Evolutionary conservation across 208 protist species (phyloP), one percentile per base, ranked within the genome.

Genomic region (Leishmania guyanensis): DNA sequence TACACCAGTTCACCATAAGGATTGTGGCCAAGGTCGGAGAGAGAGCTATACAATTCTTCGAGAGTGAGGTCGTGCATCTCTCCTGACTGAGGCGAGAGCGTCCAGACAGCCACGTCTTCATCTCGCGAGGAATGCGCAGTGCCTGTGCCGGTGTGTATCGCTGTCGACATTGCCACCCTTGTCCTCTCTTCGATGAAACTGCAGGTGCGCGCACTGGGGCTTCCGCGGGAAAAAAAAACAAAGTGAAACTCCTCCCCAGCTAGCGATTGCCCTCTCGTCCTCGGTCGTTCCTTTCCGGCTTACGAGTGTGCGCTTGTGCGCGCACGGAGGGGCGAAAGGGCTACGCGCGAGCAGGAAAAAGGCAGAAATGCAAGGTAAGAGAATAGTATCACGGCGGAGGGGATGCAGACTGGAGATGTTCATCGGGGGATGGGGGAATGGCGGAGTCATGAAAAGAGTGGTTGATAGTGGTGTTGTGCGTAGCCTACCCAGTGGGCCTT

Each of bases 1-100:
- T 89, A 93, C 16, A 94, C 88, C 46, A 97, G 77, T 50, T 87
- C 78, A 36, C 92, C 92, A 39, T 86, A 69, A 22, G 77, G 75
- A 81, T 96, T 96, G 85, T 93, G 87, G 16, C 88, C 86, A 43
- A 97, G 82, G 1, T 75, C 69, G 56, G 84, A 87, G 64, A 96
- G 87, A 2, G 84, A 83, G 74, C 46, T 78, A 62, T 66, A 70
- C 43, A 75, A 66, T 39, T 78, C 78, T 58, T 78, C 65, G 9
- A 53, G 39, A 46, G 56, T 65, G 16, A 77, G 56, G 43, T 77
- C 53, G 56, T 77, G 74, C 74, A 62, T 26, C 14, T 56, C 72
- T 43, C 2, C 51, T n/a, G 72, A n/a, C 53, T 17, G 26, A 50
- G 8, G 1, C 50, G 53, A 62, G 51, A 33, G 29, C 12, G 48